Evolutionary conservation across 2,329 filamentous ascomycete genomes (phyloP), one percentile per base, ranked within the genome.

Genomic region (Huntiella abstrusa): DNA sequence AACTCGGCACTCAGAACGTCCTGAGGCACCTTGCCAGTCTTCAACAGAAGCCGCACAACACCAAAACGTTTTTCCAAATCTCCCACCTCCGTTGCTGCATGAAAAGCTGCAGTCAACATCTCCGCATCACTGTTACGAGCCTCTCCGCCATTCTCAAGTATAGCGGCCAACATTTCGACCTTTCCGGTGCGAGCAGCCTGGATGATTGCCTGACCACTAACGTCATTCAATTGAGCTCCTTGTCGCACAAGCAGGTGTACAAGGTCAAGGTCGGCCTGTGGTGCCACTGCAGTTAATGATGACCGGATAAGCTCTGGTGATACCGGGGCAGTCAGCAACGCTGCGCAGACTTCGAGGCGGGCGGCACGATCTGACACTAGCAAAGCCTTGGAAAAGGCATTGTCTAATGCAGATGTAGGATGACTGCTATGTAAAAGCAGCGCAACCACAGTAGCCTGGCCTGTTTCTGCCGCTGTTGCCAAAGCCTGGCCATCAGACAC

Each of bases 1-100:
- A 77, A 64, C 53, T 75, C 67, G 3, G 64, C 61, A 44, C 74
- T 65, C 0, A 76, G 61, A 1, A 66, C 61, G 8, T 72, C 68
- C 1, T 70, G 69, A 0, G 56, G 56, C 3, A 42, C 37, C 1
- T 73, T 65, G 0, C 71, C 71, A 33, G 62, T 62, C 8, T 65
- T 59, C 0, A 77, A 55, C 1, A 77, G 59, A 2, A 70, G 55
- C 44, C 66, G 61, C 39, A 76, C 71, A 2, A 75, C 60, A 16
- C 62, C 61, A 0, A 65, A 65, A 2, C 71, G 60, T 35, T 62
- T 65, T 45, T 61, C 62, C 4, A 75, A 55, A 48, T 74, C 67
- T 1, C 64, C 57, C 1, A 74, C 60, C 45, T 70, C 66, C 0
- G 68, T 72, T 0, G 71, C 70, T 2, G 70, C 71, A 50, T 73